Evolutionary conservation across 2,329 filamentous ascomycete genomes (phyloP), one percentile per base, ranked within the genome.

Genomic region (Aspergillus tamarii): DNA sequence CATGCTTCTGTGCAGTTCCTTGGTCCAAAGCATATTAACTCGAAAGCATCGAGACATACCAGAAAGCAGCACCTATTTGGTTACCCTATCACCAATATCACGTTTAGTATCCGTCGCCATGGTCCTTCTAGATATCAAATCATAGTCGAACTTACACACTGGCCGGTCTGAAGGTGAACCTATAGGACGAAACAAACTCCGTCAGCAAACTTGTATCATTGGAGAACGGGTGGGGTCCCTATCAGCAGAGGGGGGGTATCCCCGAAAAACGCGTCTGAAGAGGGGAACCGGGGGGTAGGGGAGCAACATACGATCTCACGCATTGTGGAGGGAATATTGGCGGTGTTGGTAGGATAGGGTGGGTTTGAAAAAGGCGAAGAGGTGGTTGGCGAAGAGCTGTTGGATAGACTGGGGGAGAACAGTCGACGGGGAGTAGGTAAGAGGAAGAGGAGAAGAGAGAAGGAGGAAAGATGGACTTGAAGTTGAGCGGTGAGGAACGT

Each of bases 31-130:
- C 16, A 34, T 28, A 41, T 21, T 2, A 56, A 16, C 26, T 10
- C 23, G n/a, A 14, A 14, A 26, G 34, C 23, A 36, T 61, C 28
- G 56, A 59, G 60, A 85, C 88, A 74, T 84, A 92, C 91, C 95
- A 99, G 89, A 99, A 99, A 85, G 95, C 95, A 87, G 95, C 95
- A 94, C 95, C 95, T 76, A 98, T 97, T 92, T 99, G 95, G 91
- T 99, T 99, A 89, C 95, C 95, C 94, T 97, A 77, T 67, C 54
- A 65, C 61, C 71, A 75, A 72, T 66, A 73, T 62, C 66, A 65
- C 60, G 66, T 71, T 74, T 69, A 76, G 71, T 69, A 55, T 64
- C 57, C 56, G 53, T 46, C 43, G 57, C 56, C 43, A 32, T 26
- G 55, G 60, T 58, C 61, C 54, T 34, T 60, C 48, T 34, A 34